Evolutionary conservation across 352 stramenopile genomes (phyloP).

Genomic region (Phytophthora vignae): DNA sequence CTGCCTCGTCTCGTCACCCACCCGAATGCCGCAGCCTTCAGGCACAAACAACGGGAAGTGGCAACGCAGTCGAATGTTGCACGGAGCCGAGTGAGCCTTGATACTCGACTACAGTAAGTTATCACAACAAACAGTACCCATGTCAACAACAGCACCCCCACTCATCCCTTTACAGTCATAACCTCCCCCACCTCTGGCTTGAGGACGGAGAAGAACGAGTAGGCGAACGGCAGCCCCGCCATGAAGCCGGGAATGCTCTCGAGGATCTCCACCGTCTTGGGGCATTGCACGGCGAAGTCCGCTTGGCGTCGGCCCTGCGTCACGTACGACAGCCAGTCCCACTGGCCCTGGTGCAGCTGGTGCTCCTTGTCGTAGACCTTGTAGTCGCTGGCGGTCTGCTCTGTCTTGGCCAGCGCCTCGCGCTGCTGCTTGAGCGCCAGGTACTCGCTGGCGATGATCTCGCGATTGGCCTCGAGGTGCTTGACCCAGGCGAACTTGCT

Average conservation of each 20-base stretch:
- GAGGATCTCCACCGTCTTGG: conserved; percentile 72
- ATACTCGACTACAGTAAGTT: conserved; percentile 74
- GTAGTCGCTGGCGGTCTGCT: conserved; percentile 54
- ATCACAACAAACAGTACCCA: conserved; percentile 6
- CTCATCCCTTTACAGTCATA: background rate
- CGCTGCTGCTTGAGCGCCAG: conserved; percentile 55
- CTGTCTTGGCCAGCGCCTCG: conserved; percentile 12
- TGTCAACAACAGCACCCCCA: background rate
- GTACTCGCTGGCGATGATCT: conserved; percentile 70
- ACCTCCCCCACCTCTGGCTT: conserved; percentile 66
- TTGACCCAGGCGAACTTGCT: conserved; percentile 65
- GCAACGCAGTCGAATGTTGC: conserved; percentile 95
- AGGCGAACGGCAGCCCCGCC: conserved; percentile 93
- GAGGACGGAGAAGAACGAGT: conserved; percentile 96
- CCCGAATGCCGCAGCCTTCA: conserved; percentile 90
- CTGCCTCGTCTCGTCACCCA: conserved; percentile 86
- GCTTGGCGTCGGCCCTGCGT: conserved; percentile 71
- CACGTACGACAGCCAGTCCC: conserved; percentile 95
- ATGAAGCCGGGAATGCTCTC: conserved; percentile 88
- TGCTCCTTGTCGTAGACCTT: conserved; percentile 78
- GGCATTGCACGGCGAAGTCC: conserved; percentile 72
- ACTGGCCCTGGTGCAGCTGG: conserved; percentile 84
- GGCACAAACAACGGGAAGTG: conserved; percentile 95
- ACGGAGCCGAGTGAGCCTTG: conserved; percentile 93
- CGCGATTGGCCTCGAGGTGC: conserved; percentile 64